Percentiles rank a stretch among this genome's conserved stretches.
phyloP scores from a whole-genome alignment of 345 rosid species.

The Moringa oleifera region DNA sequence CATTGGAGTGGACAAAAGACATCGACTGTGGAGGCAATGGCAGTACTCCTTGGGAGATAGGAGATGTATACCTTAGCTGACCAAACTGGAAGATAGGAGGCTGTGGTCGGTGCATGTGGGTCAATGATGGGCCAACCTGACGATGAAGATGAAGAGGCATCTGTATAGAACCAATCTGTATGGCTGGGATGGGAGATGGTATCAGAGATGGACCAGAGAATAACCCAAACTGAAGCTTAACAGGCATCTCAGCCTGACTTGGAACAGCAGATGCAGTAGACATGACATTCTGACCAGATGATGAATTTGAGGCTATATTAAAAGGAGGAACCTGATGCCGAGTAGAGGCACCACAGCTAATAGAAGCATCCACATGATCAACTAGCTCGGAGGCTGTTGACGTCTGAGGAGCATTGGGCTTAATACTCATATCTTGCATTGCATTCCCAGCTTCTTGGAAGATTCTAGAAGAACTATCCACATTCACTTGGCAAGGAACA shows the following conservation, averaged over 20 bases:
- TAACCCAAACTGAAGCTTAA: constrained; percentile 90
- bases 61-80: constrained; percentile 74
- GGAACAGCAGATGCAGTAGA: constrained; percentile 33
- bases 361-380: constrained; percentile 33
- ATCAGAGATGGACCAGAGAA: constrained; percentile 91
- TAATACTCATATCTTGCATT: constrained; percentile 43
- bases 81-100: constrained; percentile 90
- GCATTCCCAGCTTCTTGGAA: constrained; percentile 51
- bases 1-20: constrained; percentile 49
- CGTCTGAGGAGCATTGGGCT: constrained; percentile 31
- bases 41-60: constrained; percentile 68
- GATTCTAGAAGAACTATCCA: constrained; percentile 37
- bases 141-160: constrained; percentile 98
- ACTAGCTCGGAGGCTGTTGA: constrained; percentile 31
- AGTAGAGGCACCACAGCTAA: constrained; percentile 28
- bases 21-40: constrained; percentile 57
- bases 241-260: constrained; percentile 56
- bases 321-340: constrained; percentile 29
- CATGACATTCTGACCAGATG: constrained; percentile 40
- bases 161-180: constrained; percentile 99
- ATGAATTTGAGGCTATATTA: constrained; percentile 27
- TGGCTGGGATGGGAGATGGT: constrained; percentile 93
- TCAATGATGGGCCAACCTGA: constrained; percentile 53
- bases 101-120: constrained; percentile 62
- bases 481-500: constrained; percentile 31